A percentile compares a stretch with the other conserved stretches of the same genome.
These are phyloP conservation scores for Symmetrospora coprosmae DNA, from an alignment of 768 basidiomycete species.

Conservation along the genomic window DNA sequence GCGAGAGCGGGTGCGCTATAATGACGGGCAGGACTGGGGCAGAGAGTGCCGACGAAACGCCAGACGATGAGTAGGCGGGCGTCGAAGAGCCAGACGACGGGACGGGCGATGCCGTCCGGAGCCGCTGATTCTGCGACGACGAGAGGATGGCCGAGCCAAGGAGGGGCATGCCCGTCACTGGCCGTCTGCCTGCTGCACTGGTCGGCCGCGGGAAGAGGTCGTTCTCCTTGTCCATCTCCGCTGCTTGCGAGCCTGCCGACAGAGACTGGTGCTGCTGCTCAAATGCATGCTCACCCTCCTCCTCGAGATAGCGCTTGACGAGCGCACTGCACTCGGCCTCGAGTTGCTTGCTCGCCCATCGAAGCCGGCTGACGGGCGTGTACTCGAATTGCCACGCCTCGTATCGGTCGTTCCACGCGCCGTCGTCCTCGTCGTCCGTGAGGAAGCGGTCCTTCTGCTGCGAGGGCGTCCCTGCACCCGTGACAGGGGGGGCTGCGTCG, in stretches of 20 bases:
- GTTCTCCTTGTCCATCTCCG: too few relatives aligned
- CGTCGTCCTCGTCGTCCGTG: conserved; percentile 15
- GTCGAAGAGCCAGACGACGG: conserved; percentile 22
- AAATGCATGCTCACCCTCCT: conserved; percentile 10
- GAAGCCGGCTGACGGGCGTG: conserved; percentile 24
- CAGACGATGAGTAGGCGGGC: conserved; percentile 15
- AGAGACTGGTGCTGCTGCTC: too few relatives aligned
- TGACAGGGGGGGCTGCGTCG: too few relatives aligned
- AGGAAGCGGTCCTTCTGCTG: too few relatives aligned
- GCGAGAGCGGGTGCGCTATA: conserved; percentile 21
- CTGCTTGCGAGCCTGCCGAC: too few relatives aligned
- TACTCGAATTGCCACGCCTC: conserved; percentile 33
- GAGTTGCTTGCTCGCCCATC: neutral
- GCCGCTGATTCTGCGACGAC: too few relatives aligned
- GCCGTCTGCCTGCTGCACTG: too few relatives aligned
- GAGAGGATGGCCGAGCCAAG: too few relatives aligned
- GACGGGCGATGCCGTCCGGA: too few relatives aligned
- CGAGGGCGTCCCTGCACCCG: too few relatives aligned
- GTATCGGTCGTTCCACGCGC: conserved; percentile 24
- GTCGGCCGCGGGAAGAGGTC: too few relatives aligned
- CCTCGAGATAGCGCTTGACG: neutral
- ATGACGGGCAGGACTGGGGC: neutral
- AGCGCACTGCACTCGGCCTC: neutral
- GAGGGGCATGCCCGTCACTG: too few relatives aligned
- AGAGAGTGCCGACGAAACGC: neutral